A percentile compares a stretch with the other conserved stretches of the same genome.
Evolutionary conservation across 2,329 filamentous ascomycete genomes (phyloP).

Genomic region (Xenoacremonium recifei): DNA sequence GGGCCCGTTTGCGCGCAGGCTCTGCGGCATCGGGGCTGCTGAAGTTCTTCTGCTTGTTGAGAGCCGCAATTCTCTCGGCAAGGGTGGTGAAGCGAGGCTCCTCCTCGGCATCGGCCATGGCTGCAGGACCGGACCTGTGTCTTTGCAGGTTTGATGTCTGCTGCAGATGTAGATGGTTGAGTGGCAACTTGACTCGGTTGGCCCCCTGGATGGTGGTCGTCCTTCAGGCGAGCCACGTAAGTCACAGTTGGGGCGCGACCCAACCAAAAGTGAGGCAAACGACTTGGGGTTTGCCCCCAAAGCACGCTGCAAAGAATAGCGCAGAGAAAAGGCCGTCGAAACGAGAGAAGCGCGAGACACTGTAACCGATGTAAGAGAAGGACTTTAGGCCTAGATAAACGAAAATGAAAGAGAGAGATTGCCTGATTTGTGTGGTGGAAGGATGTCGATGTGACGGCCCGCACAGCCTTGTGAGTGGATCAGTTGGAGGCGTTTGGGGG

Average conservation of each 20-base stretch:
- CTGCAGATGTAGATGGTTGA: neutral
- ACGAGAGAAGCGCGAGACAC: too few relatives aligned
- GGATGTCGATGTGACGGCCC: conserved; percentile 3
- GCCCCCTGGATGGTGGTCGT: too few relatives aligned
- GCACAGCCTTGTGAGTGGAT: conserved; percentile 26
- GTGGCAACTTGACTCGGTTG: neutral
- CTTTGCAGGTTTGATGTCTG: neutral
- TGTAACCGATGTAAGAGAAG: too few relatives aligned
- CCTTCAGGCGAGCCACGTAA: too few relatives aligned
- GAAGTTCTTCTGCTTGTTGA: conserved; percentile 63
- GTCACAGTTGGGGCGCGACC: too few relatives aligned
- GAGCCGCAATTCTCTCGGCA: conserved; percentile 61
- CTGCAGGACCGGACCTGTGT: too few relatives aligned
- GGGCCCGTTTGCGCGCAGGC: conserved; percentile 41
- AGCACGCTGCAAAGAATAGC: too few relatives aligned
- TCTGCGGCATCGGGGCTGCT: conserved; percentile 37
- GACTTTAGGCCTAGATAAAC: too few relatives aligned
- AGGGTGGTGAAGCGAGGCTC: conserved; percentile 61
- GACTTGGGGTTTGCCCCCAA: too few relatives aligned
- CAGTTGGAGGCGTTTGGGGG: conserved; percentile 13
- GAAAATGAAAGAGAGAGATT: too few relatives aligned
- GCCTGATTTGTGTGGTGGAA: conserved; percentile 15
- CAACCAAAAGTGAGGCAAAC: too few relatives aligned
- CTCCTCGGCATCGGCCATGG: conserved; percentile 61
- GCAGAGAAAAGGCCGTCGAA: too few relatives aligned